A percentile compares a stretch with the other conserved stretches of the same genome.
These are phyloP conservation scores for Phallus indusiatus DNA, from an alignment of 768 basidiomycete genomes.

Conservation along the genomic window DNA sequence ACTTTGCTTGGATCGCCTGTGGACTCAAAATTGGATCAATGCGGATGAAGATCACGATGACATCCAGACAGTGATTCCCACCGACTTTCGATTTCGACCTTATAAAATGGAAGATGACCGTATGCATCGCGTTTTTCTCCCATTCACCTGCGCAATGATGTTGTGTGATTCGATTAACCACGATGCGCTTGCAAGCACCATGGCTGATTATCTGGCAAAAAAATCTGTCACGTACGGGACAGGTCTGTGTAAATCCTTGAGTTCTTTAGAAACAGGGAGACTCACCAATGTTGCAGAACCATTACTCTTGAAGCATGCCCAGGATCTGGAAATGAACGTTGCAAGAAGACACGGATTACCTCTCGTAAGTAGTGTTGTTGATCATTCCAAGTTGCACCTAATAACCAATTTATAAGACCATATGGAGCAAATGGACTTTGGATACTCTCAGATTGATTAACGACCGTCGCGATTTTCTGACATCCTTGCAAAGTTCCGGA, in stretches of 20 bases:
- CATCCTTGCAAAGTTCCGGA: not conserved
- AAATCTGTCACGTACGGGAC: not conserved
- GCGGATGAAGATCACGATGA: not conserved
- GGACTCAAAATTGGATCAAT: not conserved
- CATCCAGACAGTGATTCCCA: too few species aligned
- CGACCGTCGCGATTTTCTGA: not conserved
- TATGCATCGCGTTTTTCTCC: constrained; percentile 2
- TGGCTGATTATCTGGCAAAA: constrained; percentile 1
- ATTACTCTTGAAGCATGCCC: constrained; percentile 1
- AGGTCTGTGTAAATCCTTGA: not conserved
- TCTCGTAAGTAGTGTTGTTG: not conserved
- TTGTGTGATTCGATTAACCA: not conserved
- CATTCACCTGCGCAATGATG: constrained; percentile 3
- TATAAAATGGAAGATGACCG: constrained; percentile 1
- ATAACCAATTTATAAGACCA: not conserved
- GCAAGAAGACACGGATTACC: not conserved
- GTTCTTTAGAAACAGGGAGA: too few species aligned
- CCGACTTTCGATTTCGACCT: not conserved
- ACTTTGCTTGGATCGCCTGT: not conserved
- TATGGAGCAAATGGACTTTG: not conserved
- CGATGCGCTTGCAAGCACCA: not conserved
- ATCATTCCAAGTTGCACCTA: not conserved
- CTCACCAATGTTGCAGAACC: not conserved
- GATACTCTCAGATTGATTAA: not conserved
- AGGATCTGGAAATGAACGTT: constrained; percentile 2